Percentiles rank a stretch among this genome's conserved stretches.
phyloP scores from a whole-genome alignment of 2,329 filamentous ascomycete species.

The Penicillium sumatraense region DNA sequence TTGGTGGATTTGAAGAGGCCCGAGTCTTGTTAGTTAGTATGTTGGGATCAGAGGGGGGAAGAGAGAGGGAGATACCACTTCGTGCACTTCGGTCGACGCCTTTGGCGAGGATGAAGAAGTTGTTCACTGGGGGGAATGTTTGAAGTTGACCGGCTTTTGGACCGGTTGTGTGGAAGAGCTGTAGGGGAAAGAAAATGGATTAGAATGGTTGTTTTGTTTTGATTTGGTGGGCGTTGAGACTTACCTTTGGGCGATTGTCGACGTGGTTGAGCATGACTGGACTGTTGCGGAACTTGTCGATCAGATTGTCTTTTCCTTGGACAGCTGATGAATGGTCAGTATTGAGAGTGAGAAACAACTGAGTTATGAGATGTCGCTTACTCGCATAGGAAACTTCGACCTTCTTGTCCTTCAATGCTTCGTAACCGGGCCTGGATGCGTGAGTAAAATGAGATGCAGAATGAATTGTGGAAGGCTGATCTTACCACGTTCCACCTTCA shows the following conservation, averaged over 20 bases:
- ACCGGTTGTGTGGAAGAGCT: conserved; percentile 59
- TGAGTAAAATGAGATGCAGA: not conserved
- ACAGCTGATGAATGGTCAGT: conserved; percentile 63
- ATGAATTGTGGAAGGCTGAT: conserved; percentile 71
- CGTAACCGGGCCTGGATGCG: conserved; percentile 75
- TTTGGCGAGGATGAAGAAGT: conserved; percentile 16
- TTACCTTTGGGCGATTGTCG: conserved; percentile 82
- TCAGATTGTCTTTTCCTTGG: conserved; percentile 86
- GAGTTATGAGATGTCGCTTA: conserved; percentile 55
- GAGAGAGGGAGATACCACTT: conserved; percentile 1
- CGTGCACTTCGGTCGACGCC: conserved; percentile 12
- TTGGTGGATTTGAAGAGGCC: too few species aligned
- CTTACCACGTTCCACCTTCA: too few species aligned
- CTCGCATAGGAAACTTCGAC: conserved; percentile 94
- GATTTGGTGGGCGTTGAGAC: too few species aligned
- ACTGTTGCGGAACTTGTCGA: conserved; percentile 96
- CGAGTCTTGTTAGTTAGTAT: not conserved
- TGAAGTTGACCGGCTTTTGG: conserved; percentile 6
- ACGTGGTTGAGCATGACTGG: conserved; percentile 89
- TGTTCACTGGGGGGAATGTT: conserved; percentile 15
- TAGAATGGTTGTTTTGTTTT: too few species aligned
- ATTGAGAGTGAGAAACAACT: not conserved
- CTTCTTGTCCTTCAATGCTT: conserved; percentile 77
- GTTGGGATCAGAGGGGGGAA: not conserved
- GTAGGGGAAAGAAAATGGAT: conserved; percentile 1